phyloP scores from a whole-genome alignment of 2,329 filamentous ascomycete genomes.

The Sporothrix pseudoabietina region DNA sequence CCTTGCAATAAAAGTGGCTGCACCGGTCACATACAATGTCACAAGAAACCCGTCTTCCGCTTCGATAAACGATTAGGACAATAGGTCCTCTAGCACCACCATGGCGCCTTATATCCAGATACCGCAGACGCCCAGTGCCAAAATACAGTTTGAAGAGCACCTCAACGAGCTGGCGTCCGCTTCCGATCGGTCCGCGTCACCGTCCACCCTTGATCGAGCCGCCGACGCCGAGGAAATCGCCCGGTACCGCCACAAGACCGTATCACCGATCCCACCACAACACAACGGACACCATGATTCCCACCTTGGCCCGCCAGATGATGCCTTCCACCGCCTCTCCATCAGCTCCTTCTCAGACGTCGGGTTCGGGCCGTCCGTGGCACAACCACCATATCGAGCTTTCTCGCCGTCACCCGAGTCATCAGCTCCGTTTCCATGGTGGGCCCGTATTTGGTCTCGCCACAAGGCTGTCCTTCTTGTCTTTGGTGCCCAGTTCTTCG shows the following conservation, averaged over 20 bases:
- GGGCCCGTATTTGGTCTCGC: constrained; percentile 54
- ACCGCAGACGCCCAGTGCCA: constrained; percentile 36
- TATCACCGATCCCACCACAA: constrained; percentile 15
- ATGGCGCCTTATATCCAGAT: constrained; percentile 37
- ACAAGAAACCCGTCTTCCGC: not conserved
- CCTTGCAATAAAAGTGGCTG: not conserved
- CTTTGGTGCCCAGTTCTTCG: constrained; percentile 76
- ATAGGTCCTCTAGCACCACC: constrained; percentile 28
- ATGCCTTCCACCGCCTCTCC: constrained; percentile 45
- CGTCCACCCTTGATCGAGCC: not conserved
- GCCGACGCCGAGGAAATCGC: constrained; percentile 19
- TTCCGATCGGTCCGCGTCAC: constrained; percentile 12
- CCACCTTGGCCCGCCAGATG: constrained; percentile 36
- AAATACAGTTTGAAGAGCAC: constrained; percentile 36
- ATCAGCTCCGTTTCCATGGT: constrained; percentile 36
- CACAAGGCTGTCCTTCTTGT: constrained; percentile 77
- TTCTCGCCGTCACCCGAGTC: constrained; percentile 22
- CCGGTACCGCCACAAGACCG: constrained; percentile 23
- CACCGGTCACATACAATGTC: constrained; percentile 20
- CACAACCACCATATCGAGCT: constrained; percentile 35
- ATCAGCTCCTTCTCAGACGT: constrained; percentile 47
- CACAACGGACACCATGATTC: not conserved
- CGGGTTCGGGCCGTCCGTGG: constrained; percentile 37
- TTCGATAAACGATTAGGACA: not conserved
- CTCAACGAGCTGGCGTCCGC: constrained; percentile 32